Evolutionary conservation across 2,329 filamentous ascomycete genomes (phyloP).

Genomic region (Claviceps lovelessii): DNA sequence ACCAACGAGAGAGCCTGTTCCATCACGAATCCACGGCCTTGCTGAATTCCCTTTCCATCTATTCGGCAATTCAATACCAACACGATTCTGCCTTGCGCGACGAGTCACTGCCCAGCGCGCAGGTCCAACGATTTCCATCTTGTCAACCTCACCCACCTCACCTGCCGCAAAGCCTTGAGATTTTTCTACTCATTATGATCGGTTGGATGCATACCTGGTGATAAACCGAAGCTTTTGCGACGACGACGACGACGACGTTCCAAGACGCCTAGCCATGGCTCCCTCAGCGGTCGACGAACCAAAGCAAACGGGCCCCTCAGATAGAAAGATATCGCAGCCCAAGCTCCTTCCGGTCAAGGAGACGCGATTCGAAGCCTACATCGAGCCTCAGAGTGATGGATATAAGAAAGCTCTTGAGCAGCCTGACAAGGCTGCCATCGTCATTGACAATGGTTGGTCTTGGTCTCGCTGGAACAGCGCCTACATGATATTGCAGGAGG

Average conservation of each 20-base stretch:
- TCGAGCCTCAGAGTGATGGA: slow-evolving; percentile 46
- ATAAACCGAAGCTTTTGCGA: slow-evolving; percentile 3
- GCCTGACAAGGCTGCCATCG: slow-evolving; percentile 57
- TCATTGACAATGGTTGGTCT: slow-evolving; percentile 84
- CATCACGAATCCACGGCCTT: slow-evolving; percentile 22
- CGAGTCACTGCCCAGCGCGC: not conserved
- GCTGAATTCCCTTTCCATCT: slow-evolving; percentile 4
- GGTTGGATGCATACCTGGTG: not conserved
- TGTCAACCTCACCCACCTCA: slow-evolving; percentile 1
- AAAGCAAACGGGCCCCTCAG: slow-evolving; percentile 20
- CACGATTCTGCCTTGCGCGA: not conserved
- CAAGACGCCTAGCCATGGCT: slow-evolving; percentile 27
- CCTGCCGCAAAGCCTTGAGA: slow-evolving; percentile 1
- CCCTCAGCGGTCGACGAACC: slow-evolving; percentile 37
- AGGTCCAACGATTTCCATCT: not conserved
- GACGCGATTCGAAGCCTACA: slow-evolving; percentile 42
- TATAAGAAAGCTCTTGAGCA: slow-evolving; percentile 52
- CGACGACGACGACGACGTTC: not conserved
- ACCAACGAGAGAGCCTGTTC: slow-evolving; percentile 8
- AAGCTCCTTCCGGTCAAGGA: slow-evolving; percentile 49
- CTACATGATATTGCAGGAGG: not conserved
- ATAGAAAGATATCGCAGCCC: slow-evolving; percentile 35
- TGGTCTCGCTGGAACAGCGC: slow-evolving; percentile 8
- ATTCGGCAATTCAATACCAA: not conserved
- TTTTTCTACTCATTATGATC: slow-evolving; percentile 3